Conservation (phyloP, 768 basidiomycete species). For the Fistulinella prunicolor region DNA sequence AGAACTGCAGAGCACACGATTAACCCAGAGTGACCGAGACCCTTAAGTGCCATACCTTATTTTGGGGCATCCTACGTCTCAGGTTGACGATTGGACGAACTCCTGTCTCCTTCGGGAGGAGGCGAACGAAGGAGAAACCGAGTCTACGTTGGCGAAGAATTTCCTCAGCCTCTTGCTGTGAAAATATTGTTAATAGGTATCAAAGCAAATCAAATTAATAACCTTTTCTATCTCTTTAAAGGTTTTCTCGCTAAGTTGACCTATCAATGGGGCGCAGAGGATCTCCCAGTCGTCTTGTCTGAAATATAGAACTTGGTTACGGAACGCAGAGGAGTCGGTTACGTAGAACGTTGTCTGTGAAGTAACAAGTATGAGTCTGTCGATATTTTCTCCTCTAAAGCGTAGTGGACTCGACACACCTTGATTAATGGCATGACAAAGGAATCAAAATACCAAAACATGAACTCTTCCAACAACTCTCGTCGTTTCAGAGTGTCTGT, state of each 20-base stretch:
- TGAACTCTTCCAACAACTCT: slow-evolving; percentile 81
- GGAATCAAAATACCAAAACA: slow-evolving; percentile 94
- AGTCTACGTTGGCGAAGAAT: slow-evolving; percentile 70
- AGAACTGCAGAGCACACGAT: slow-evolving; percentile 26
- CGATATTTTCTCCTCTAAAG: not conserved
- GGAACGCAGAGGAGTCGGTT: slow-evolving; percentile 85
- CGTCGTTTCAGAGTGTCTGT: slow-evolving; percentile 72
- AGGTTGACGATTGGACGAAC: slow-evolving; percentile 95
- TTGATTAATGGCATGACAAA: slow-evolving; percentile 77
- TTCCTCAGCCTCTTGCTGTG: slow-evolving; percentile 59
- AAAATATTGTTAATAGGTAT: not conserved
- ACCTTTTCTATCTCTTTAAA: slow-evolving; percentile 74
- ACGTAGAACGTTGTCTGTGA: slow-evolving; percentile 87
- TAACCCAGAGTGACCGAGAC: not conserved
- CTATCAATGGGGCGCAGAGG: slow-evolving; percentile 78
- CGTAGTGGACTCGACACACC: slow-evolving; percentile 40
- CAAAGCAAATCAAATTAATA: not conserved
- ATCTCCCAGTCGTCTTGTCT: slow-evolving; percentile 92
- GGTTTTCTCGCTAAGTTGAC: slow-evolving; percentile 64
- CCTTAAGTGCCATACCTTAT: slow-evolving; percentile 24
- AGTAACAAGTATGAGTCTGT: not conserved
- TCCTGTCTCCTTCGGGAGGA: slow-evolving; percentile 93
- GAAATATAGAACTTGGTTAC: slow-evolving; percentile 85
- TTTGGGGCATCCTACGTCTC: slow-evolving; percentile 44
- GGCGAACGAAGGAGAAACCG: slow-evolving; percentile 81